Percentiles rank a stretch among this genome's conserved stretches.
Evolutionary conservation across 768 basidiomycete genomes (phyloP).

Genomic region (Pulveroboletus frians): DNA sequence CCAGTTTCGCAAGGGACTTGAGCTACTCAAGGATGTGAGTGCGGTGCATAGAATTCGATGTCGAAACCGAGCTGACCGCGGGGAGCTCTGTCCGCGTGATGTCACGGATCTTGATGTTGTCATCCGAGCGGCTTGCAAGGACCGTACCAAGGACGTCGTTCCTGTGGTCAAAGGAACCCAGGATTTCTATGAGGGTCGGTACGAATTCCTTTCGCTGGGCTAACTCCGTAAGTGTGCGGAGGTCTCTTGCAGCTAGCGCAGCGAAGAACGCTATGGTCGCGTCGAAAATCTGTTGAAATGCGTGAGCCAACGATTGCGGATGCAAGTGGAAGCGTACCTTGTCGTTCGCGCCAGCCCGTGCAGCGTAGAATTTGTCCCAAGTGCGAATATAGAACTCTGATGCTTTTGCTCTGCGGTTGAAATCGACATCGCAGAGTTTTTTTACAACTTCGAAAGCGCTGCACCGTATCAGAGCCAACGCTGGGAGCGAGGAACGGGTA

Average conservation of each 20-base stretch:
- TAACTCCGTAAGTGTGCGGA: constrained; percentile 50
- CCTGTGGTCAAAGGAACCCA: constrained; percentile 29
- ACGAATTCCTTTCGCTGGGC: constrained; percentile 36
- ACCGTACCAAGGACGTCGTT: constrained; percentile 50
- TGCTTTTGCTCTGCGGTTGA: constrained; percentile 73
- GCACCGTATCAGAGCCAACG: not conserved
- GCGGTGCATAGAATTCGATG: not conserved
- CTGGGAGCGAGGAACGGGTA: not conserved
- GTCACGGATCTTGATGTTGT: constrained; percentile 47
- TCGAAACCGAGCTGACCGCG: constrained; percentile 38
- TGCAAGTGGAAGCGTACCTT: constrained; percentile 40
- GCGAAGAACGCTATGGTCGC: constrained; percentile 56
- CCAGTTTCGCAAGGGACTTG: constrained; percentile 30
- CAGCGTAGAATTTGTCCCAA: constrained; percentile 59
- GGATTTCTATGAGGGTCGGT: constrained; percentile 41
- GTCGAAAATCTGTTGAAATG: constrained; percentile 53
- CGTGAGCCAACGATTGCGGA: not conserved
- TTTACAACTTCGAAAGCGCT: constrained; percentile 75
- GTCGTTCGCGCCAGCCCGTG: constrained; percentile 56
- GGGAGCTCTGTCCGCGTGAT: constrained; percentile 54
- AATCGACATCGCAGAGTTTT: constrained; percentile 69
- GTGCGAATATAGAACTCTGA: constrained; percentile 66
- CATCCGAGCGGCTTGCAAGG: constrained; percentile 31
- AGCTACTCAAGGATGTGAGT: constrained; percentile 27
- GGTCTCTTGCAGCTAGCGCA: constrained; percentile 58